Conservation (phyloP, 257 asterid genomes). For the Solanum habrochaites region DNA sequence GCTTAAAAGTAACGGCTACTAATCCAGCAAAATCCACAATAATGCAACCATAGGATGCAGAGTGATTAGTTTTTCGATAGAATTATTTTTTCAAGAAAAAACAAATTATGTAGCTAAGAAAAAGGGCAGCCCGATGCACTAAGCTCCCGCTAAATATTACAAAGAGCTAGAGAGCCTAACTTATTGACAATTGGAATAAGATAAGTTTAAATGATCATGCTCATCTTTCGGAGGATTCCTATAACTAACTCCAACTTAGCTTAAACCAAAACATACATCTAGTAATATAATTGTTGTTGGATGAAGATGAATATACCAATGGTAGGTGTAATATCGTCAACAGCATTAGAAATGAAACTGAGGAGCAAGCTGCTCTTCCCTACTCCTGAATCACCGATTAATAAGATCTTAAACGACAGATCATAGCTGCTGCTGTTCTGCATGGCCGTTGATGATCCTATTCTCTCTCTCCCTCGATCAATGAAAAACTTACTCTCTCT, state of each 20-base stretch:
- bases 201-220: neutral
- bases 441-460: conserved; percentile 28
- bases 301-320: conserved; percentile 40
- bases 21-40: neutral
- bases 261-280: neutral
- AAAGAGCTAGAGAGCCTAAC: neutral
- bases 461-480: neutral
- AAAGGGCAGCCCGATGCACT: neutral
- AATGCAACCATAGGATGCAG: neutral
- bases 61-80: neutral
- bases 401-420: conserved; percentile 86
- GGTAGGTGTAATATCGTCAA: conserved; percentile 79
- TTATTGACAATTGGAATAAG: neutral
- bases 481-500: neutral
- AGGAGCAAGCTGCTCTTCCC: conserved; percentile 95
- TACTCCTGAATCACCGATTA: conserved; percentile 93
- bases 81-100: neutral
- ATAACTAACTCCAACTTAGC: neutral
- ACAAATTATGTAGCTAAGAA: neutral
- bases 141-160: fast-evolving
- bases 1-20: neutral
- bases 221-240: neutral
- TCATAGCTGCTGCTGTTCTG: conserved; percentile 47
- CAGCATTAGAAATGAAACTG: conserved; percentile 63
- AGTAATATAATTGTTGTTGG: neutral